These are phyloP conservation scores for Pythium dissimile DNA, from an alignment of 352 stramenopile genomes.

Conservation along the genomic window DNA sequence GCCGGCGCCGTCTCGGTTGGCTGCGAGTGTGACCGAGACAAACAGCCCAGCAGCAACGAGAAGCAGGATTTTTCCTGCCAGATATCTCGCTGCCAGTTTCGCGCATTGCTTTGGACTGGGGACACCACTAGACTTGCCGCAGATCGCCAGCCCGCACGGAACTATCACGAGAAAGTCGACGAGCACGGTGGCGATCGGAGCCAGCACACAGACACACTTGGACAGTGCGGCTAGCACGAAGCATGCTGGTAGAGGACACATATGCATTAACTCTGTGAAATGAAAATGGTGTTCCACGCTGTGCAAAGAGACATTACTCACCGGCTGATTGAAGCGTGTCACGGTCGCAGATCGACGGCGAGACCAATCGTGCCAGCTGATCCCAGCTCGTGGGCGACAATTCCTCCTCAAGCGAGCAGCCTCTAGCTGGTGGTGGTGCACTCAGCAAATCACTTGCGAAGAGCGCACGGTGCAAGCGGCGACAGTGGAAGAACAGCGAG, in stretches of 20 bases:
- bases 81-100: conserved; percentile 15
- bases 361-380: too few relatives aligned
- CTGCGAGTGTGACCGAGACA: conserved; percentile 34
- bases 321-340: too few relatives aligned
- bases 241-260: conserved; percentile 25
- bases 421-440: conserved; percentile 5
- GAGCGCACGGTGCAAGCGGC: neutral
- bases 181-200: conserved; percentile 33
- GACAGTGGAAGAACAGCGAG: conserved; percentile 26
- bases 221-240: conserved; percentile 45
- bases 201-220: conserved; percentile 50
- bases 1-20: conserved; percentile 41
- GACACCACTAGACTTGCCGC: neutral
- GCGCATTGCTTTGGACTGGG: neutral
- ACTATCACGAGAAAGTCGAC: conserved; percentile 34
- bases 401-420: conserved; percentile 16
- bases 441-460: neutral
- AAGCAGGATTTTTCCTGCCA: conserved; percentile 27
- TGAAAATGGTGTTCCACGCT: too few relatives aligned
- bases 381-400: too few relatives aligned
- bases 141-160: conserved; percentile 4
- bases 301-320: too few relatives aligned
- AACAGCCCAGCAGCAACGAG: conserved; percentile 25
- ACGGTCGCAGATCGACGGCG: too few relatives aligned
- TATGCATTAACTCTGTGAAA: too few relatives aligned